Percentiles rank a stretch among this genome's conserved stretches.
phyloP scores from a whole-genome alignment of 805 yeast species.

The Zygosaccharomyces lentus region DNA sequence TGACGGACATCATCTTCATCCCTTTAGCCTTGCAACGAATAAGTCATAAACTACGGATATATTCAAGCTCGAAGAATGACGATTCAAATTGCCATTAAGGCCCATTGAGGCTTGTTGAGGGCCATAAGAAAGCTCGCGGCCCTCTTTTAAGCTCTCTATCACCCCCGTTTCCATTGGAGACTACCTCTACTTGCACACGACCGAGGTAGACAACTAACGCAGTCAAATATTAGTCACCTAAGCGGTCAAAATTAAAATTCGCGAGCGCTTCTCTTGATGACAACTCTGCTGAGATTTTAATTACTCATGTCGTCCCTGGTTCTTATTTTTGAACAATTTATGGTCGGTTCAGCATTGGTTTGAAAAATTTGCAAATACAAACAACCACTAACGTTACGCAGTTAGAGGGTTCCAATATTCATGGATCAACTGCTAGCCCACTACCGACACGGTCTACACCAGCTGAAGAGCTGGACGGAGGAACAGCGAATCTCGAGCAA shows the following conservation, averaged over 20 bases:
- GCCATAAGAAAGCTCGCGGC: no score
- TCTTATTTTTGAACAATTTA: neutral
- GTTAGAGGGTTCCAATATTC: neutral
- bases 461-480: neutral
- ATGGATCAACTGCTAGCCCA: slow-evolving; percentile 1
- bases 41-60: slow-evolving; percentile 3
- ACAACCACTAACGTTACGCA: neutral
- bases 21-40: neutral
- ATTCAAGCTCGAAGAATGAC: neutral
- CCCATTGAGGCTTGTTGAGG: neutral
- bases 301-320: neutral
- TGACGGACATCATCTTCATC: neutral
- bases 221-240: no score
- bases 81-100: neutral
- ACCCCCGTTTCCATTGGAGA: no score
- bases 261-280: no score
- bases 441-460: neutral
- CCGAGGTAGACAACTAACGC: no score
- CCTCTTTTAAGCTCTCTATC: no score
- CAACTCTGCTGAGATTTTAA: neutral
- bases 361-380: neutral
- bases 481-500: neutral
- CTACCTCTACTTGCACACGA: no score
- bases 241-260: no score
- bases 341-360: neutral